These are phyloP conservation scores for Nakaseomyces sp. DNA, from an alignment of 1,139 yeast species.

Conservation along the genomic window DNA sequence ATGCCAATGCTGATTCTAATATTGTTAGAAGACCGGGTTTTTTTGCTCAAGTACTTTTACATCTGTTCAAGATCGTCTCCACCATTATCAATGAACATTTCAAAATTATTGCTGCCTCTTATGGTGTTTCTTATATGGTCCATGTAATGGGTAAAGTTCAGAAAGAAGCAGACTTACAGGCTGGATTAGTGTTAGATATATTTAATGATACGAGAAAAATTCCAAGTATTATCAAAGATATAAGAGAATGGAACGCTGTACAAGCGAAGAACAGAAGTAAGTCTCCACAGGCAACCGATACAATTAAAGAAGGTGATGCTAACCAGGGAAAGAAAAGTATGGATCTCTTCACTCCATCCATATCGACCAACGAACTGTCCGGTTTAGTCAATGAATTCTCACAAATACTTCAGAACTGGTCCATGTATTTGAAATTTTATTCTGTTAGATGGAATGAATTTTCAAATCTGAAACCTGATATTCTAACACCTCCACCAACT, in stretches of 20 bases:
- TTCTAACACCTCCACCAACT: conserved; percentile 42
- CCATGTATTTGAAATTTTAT: conserved; percentile 69
- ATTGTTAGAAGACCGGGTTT: conserved; percentile 29
- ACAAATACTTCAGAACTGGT: conserved; percentile 77
- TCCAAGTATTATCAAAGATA: conserved; percentile 48
- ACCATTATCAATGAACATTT: conserved; percentile 81
- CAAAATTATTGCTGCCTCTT: conserved; percentile 62
- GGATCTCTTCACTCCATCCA: conserved; percentile 24
- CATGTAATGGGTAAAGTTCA: conserved; percentile 68
- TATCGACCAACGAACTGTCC: conserved; percentile 46
- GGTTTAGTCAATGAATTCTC: conserved; percentile 59
- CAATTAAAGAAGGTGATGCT: conserved; percentile 3
- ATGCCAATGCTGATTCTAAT: conserved; percentile 20
- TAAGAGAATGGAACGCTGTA: conserved; percentile 25
- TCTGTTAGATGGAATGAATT: conserved; percentile 54
- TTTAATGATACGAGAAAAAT: conserved; percentile 42
- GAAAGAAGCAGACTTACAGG: conserved; percentile 82
- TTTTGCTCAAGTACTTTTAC: conserved; percentile 62
- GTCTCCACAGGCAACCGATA: neutral
- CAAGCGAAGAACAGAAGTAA: conserved; percentile 8
- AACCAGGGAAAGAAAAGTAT: conserved; percentile 1
- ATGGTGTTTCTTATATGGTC: conserved; percentile 57
- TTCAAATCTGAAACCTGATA: conserved; percentile 13
- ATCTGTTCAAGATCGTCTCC: conserved; percentile 77
- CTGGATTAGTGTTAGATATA: conserved; percentile 79